These are phyloP conservation scores for Tardiomyces blankii DNA, from an alignment of 1,139 yeast genomes.

Conservation along the genomic window DNA sequence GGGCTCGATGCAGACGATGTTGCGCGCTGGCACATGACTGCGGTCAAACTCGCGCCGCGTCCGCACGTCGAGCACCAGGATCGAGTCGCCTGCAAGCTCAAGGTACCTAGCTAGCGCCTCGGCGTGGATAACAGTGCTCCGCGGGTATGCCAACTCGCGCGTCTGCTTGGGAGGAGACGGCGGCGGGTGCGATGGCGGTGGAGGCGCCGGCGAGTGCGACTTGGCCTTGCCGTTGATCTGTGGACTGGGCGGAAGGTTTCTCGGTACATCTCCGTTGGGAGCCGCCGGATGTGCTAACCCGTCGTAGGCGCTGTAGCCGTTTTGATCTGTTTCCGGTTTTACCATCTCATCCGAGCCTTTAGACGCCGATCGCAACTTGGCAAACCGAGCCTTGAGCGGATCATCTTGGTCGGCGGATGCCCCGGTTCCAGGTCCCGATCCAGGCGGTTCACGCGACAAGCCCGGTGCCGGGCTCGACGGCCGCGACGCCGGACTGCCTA, in stretches of 20 bases:
- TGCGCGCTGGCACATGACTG: conserved; percentile 45
- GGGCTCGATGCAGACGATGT: conserved; percentile 66
- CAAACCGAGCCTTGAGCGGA: conserved; percentile 13
- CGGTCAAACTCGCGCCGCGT: conserved; percentile 44
- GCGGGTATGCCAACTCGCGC: conserved; percentile 7
- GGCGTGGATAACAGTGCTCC: conserved; percentile 17
- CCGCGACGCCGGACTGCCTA: conserved; percentile 1
- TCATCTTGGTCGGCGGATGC: conserved; percentile 5
- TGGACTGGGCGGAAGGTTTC: too few species aligned
- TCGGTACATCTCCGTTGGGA: too few species aligned
- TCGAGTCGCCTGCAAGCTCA: conserved; percentile 13
- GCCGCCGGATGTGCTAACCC: too few species aligned
- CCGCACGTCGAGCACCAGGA: conserved; percentile 58
- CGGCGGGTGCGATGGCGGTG: conserved; percentile 5
- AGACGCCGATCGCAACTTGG: conserved; percentile 8
- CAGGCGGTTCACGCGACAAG: too few species aligned
- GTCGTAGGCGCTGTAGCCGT: too few species aligned
- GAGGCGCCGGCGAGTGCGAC: conserved; percentile 1
- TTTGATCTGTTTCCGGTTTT: too few species aligned
- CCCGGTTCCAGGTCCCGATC: conserved; percentile 2
- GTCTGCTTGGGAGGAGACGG: conserved; percentile 4
- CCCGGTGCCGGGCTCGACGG: conserved; percentile 1
- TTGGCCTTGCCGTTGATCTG: conserved; percentile 3
- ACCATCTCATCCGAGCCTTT: background rate
- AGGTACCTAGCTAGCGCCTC: conserved; percentile 20